A percentile compares a stretch with the other conserved stretches of the same genome.
These are phyloP conservation scores for Apiotrichum veenhuisii DNA, from an alignment of 1,284 basidiomycete species.

Conservation along the genomic window DNA sequence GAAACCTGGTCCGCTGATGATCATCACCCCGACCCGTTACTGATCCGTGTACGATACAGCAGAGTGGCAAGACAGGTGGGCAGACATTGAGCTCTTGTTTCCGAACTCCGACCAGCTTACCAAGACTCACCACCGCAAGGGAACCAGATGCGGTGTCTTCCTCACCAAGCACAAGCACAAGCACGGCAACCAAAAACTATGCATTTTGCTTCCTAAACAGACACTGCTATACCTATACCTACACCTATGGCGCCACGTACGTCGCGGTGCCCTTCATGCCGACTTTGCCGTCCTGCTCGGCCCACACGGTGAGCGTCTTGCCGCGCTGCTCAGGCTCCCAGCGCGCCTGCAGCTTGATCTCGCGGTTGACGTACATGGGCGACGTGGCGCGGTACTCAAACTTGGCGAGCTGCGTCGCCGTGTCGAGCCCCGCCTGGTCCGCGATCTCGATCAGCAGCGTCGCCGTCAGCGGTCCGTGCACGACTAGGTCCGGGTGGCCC, in stretches of 20 bases:
- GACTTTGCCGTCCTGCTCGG: conserved; percentile 59
- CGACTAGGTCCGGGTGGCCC: conserved; percentile 72
- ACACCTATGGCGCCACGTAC: conserved; percentile 1
- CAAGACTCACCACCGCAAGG: too few species aligned
- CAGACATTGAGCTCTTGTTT: too few species aligned
- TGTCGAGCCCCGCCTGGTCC: conserved; percentile 23
- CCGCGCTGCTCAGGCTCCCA: conserved; percentile 43
- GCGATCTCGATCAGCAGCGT: conserved; percentile 68
- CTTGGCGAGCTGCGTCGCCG: conserved; percentile 45
- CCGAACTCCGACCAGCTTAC: too few species aligned
- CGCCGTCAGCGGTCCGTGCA: conserved; percentile 76
- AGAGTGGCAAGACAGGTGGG: too few species aligned
- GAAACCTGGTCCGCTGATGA: too few species aligned
- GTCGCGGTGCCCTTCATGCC: conserved; percentile 61
- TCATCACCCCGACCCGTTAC: too few species aligned
- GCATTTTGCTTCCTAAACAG: too few species aligned
- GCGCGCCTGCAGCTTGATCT: conserved; percentile 57
- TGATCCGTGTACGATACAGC: too few species aligned
- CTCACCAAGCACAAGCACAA: too few species aligned
- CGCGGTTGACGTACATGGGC: conserved; percentile 64
- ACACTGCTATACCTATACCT: neutral
- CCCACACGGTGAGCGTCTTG: conserved; percentile 54
- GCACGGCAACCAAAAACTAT: too few species aligned
- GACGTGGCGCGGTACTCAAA: conserved; percentile 74
- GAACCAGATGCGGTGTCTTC: too few species aligned